Evolutionary conservation across 2,329 filamentous ascomycete genomes (phyloP).

Genomic region (Cercospora beticola): DNA sequence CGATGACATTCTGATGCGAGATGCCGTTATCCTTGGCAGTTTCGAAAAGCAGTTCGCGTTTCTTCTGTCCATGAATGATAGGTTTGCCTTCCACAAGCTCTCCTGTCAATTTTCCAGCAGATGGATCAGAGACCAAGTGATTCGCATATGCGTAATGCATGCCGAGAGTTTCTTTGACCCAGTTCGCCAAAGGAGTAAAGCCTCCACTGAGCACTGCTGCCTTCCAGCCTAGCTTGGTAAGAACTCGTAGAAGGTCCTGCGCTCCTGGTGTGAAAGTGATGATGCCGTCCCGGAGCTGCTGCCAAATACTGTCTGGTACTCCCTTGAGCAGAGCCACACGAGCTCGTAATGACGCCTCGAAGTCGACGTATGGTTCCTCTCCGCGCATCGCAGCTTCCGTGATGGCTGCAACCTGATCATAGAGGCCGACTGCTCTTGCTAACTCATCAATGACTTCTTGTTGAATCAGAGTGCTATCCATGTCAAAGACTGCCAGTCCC

Average conservation of each 20-base stretch:
- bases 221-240: conserved; percentile 78
- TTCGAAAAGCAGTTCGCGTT: conserved; percentile 67
- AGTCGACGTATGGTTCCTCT: conserved; percentile 70
- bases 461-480: conserved; percentile 96
- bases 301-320: conserved; percentile 68
- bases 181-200: conserved; percentile 83
- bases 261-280: conserved; percentile 83
- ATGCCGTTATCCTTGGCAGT: conserved; percentile 69
- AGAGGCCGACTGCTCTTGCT: conserved; percentile 70
- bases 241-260: conserved; percentile 66
- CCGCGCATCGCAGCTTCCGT: conserved; percentile 94
- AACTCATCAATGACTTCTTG: conserved; percentile 98
- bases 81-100: conserved; percentile 66
- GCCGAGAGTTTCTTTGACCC: conserved; percentile 77
- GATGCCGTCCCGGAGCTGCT: conserved; percentile 61
- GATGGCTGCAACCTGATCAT: conserved; percentile 76
- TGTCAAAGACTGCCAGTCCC: conserved; percentile 90
- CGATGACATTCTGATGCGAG: conserved; percentile 65
- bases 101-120: conserved; percentile 61
- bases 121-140: conserved; percentile 66
- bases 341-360: conserved; percentile 77
- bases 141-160: conserved; percentile 90
- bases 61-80: conserved; percentile 75
- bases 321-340: conserved; percentile 79
- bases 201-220: conserved; percentile 90